These are phyloP conservation scores for Tricholoma terreum DNA, from an alignment of 768 basidiomycete species.

Conservation along the genomic window DNA sequence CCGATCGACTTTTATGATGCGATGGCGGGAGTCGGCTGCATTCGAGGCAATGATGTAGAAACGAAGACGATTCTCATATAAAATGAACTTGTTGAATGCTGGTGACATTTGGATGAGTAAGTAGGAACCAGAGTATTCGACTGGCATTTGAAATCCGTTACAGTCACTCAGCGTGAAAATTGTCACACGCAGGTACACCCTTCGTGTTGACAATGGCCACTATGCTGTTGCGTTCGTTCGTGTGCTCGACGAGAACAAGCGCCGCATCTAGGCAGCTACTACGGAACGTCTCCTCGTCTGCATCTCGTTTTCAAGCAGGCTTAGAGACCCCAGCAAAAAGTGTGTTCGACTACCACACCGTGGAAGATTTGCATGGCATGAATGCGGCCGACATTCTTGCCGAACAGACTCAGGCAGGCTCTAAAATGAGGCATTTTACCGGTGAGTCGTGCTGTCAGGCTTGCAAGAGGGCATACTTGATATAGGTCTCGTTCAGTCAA, in stretches of 20 bases:
- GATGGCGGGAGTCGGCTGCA: constrained; percentile 81
- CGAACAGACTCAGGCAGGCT: constrained; percentile 69
- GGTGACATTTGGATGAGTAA: constrained; percentile 13
- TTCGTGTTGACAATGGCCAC: too few relatives aligned
- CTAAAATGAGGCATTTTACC: constrained; percentile 91
- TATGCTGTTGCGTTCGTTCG: too few relatives aligned
- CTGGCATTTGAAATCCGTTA: too few relatives aligned
- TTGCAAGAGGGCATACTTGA: neutral
- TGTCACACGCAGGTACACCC: too few relatives aligned
- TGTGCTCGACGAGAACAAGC: constrained; percentile 7
- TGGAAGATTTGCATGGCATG: constrained; percentile 84
- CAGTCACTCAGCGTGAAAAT: too few relatives aligned
- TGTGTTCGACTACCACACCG: constrained; percentile 65
- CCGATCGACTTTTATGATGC: constrained; percentile 92
- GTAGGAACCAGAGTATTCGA: too few relatives aligned
- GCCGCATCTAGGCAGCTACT: constrained; percentile 26
- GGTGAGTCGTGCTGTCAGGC: constrained; percentile 44
- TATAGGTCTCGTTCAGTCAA: constrained; percentile 58
- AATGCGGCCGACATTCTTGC: constrained; percentile 75
- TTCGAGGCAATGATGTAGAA: constrained; percentile 94
- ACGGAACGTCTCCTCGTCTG: constrained; percentile 38
- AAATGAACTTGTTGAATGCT: constrained; percentile 78
- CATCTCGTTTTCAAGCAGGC: constrained; percentile 27
- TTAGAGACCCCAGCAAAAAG: constrained; percentile 37
- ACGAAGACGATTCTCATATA: constrained; percentile 89